A percentile compares a stretch with the other conserved stretches of the same genome.
Evolutionary conservation across 192 early-diverging fungal genomes (phyloP).

Genomic region (Backusella australiensis): DNA sequence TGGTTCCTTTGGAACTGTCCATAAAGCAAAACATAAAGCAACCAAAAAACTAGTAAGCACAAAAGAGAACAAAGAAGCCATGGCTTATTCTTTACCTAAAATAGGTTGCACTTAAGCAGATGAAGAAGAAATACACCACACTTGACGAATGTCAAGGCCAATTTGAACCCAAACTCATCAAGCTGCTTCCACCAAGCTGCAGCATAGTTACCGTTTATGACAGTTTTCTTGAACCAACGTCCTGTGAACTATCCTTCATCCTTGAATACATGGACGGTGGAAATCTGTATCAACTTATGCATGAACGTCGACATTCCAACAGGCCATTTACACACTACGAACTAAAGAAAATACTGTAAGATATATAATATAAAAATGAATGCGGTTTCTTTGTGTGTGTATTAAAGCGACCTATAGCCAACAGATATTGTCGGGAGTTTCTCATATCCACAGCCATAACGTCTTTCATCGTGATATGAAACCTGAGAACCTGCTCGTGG

Average conservation of each 20-base stretch:
- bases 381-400: background rate
- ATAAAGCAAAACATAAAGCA: slow-evolving; percentile 58
- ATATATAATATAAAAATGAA: background rate
- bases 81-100: background rate
- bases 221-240: slow-evolving; percentile 66
- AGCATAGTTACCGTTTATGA: slow-evolving; percentile 85
- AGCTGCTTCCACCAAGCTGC: slow-evolving; percentile 66
- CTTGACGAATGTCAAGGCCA: slow-evolving; percentile 71
- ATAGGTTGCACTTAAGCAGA: slow-evolving; percentile 85
- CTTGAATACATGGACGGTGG: slow-evolving; percentile 93
- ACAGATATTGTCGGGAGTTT: slow-evolving; percentile 85
- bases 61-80: background rate
- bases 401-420: slow-evolving; percentile 46
- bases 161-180: slow-evolving; percentile 77
- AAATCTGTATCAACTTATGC: slow-evolving; percentile 90
- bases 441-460: slow-evolving; percentile 89
- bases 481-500: slow-evolving; percentile 62
- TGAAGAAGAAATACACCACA: slow-evolving; percentile 81
- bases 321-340: slow-evolving; percentile 56
- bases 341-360: slow-evolving; percentile 79
- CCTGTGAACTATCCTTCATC: slow-evolving; percentile 83
- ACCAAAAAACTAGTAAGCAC: slow-evolving; percentile 63
- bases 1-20: slow-evolving; percentile 81
- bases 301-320: slow-evolving; percentile 59
- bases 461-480: slow-evolving; percentile 87